These are phyloP conservation scores for Auricularia auricula-judae DNA, from an alignment of 768 basidiomycete genomes.

Conservation along the genomic window DNA sequence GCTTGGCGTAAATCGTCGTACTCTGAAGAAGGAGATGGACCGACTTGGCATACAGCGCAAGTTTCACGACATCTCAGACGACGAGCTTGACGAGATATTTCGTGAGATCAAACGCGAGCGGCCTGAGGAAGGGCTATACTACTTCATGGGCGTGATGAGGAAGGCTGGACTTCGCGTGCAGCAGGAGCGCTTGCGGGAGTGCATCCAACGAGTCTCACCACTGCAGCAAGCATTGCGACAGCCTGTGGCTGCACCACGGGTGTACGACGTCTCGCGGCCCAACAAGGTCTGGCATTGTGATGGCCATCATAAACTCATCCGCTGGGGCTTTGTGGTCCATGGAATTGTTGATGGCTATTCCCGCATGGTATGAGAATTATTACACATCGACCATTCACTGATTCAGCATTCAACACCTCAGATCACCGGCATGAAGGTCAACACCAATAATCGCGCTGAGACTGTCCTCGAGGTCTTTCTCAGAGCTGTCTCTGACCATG, in stretches of 20 bases:
- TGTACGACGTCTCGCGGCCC: background rate
- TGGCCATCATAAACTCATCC: too few relatives aligned
- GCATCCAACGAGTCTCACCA: background rate
- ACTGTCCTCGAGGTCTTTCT: constrained; percentile 12
- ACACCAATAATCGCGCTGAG: constrained; percentile 15
- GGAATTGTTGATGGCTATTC: constrained; percentile 10
- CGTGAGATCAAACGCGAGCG: background rate
- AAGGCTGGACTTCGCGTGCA: background rate
- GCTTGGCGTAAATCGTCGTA: background rate
- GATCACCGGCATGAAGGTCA: constrained; percentile 14
- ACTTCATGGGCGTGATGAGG: background rate
- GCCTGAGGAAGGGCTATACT: background rate
- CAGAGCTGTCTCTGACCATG: background rate
- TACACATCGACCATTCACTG: constrained; percentile 3
- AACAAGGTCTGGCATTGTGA: constrained; percentile 9
- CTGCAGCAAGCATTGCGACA: background rate
- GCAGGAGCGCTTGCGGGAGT: background rate
- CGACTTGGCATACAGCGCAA: background rate
- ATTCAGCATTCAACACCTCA: background rate
- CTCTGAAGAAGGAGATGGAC: background rate
- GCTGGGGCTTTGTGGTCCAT: constrained; percentile 7
- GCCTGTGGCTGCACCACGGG: constrained; percentile 6
- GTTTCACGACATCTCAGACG: background rate
- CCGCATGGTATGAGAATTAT: background rate
- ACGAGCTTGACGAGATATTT: background rate